Conservation (phyloP, 2,329 filamentous ascomycete species). For the Seiridium unicorne region DNA sequence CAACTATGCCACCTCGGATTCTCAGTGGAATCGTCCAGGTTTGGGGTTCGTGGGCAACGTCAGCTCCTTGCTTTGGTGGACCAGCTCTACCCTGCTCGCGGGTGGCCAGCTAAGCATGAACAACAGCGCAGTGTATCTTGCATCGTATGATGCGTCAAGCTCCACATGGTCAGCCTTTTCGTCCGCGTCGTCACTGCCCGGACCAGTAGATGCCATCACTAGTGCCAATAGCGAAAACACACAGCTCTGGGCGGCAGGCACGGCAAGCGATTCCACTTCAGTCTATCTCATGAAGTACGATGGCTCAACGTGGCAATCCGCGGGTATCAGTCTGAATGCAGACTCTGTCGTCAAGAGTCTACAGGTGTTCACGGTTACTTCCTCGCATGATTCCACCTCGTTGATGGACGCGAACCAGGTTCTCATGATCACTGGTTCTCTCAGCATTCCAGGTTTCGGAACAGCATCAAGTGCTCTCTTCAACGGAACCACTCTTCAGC, state of each 20-base stretch:
- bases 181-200: constrained; percentile 68
- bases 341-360: constrained; percentile 73
- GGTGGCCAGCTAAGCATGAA: constrained; percentile 74
- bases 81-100: constrained; percentile 68
- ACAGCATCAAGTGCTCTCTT: constrained; percentile 83
- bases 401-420: constrained; percentile 67
- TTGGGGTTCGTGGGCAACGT: constrained; percentile 69
- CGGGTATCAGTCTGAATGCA: constrained; percentile 60
- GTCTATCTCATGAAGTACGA: constrained; percentile 83
- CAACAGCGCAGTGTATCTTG: constrained; percentile 64
- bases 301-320: constrained; percentile 66
- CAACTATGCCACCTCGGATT: constrained; percentile 66
- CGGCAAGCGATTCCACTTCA: constrained; percentile 58
- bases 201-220: constrained; percentile 74
- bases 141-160: constrained; percentile 67
- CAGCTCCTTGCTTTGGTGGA: constrained; percentile 73
- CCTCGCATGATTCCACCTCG: constrained; percentile 62
- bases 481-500: constrained; percentile 75
- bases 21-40: constrained; percentile 80
- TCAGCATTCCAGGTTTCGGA: constrained; percentile 74
- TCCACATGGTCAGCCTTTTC: constrained; percentile 65
- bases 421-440: constrained; percentile 80
- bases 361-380: constrained; percentile 73
- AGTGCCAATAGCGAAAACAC: constrained; percentile 70
- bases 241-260: constrained; percentile 81